These are phyloP conservation scores for Williopsis jadinii DNA, from an alignment of 1,139 yeast species.

Conservation along the genomic window DNA sequence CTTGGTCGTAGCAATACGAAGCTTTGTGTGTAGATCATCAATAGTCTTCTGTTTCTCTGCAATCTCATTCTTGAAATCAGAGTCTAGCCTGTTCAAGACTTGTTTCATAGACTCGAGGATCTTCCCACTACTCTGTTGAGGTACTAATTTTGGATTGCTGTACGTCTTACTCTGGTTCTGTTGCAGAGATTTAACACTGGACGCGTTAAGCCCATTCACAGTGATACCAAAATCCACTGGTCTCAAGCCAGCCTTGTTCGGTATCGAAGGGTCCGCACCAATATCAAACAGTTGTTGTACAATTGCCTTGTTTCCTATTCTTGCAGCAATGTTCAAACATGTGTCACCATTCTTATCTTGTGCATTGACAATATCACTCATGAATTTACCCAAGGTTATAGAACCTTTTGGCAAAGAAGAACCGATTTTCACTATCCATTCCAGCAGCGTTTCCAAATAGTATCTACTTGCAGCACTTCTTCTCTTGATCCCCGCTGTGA, in stretches of 20 bases:
- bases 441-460: constrained; percentile 69
- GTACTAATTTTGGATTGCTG: neutral
- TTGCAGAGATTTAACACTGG: neutral
- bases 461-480: constrained; percentile 66
- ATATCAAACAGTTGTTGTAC: constrained; percentile 76
- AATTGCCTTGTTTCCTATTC: constrained; percentile 76
- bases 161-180: neutral
- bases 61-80: constrained; percentile 43
- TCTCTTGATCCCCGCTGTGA: constrained; percentile 67
- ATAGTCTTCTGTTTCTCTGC: constrained; percentile 37
- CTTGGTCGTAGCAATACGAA: constrained; percentile 40
- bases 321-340: constrained; percentile 82
- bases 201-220: constrained; percentile 15
- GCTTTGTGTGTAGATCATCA: constrained; percentile 37
- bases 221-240: constrained; percentile 74
- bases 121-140: constrained; percentile 31
- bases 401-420: constrained; percentile 32
- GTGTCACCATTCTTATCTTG: constrained; percentile 88
- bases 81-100: constrained; percentile 33
- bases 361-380: constrained; percentile 61
- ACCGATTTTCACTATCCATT: constrained; percentile 67
- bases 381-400: constrained; percentile 52
- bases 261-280: constrained; percentile 74
- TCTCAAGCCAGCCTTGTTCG: constrained; percentile 79
- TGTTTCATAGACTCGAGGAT: constrained; percentile 37